Base-by-base conservation (phyloP, 129 eudicot species). In the Helianthus annuus region DNA sequence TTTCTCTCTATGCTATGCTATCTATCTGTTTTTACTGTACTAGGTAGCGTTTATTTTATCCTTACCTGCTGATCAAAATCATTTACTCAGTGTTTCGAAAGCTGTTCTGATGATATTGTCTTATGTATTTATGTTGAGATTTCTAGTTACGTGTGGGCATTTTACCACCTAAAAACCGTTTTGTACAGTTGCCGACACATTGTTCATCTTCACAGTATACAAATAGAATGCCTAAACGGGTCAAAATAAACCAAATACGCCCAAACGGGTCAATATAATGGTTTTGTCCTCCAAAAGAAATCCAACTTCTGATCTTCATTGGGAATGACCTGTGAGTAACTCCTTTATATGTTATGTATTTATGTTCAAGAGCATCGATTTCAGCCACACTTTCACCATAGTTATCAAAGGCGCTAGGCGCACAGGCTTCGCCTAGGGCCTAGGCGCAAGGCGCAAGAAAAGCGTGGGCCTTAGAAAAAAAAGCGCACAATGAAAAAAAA, bases 301-400 rank as follows among this genome's bases (percentile, higher is more conserved):
- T 84, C 82, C 45, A 72, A 63, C 69, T 72, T 88, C 48, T 79
- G 86, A 46, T 82, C 88, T 70, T 90, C 97, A 15, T 39, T 32
- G 10, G 84, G 76, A 48, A 74, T 78, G 40, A 79, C 69, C 55
- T 90, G 96, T 46, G 97, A 90, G 55, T 64, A 77, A 42, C 88
- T 86, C 85, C 96, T 81, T 56, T 75, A 81, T 42, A 88, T 70
- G 62, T n/a, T n/a, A n/a, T n/a, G n/a, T n/a, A n/a, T n/a, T 95
- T 95, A 42, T 90, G 92, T 60, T 88, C 97, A 76, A 90, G 80
- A 55, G 90, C 89, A 80, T 90, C 97, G 2, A 90, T 36, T 61
- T 78, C 66, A 0, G 65, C 63, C 66, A 64, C 77, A 66, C 66
- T 83, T 74, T 74, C 77, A 71, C 42, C 66, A 54, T n/a, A n/a